Evolutionary conservation across 768 basidiomycete species (phyloP).

Genomic region (Boletus coccyginus): DNA sequence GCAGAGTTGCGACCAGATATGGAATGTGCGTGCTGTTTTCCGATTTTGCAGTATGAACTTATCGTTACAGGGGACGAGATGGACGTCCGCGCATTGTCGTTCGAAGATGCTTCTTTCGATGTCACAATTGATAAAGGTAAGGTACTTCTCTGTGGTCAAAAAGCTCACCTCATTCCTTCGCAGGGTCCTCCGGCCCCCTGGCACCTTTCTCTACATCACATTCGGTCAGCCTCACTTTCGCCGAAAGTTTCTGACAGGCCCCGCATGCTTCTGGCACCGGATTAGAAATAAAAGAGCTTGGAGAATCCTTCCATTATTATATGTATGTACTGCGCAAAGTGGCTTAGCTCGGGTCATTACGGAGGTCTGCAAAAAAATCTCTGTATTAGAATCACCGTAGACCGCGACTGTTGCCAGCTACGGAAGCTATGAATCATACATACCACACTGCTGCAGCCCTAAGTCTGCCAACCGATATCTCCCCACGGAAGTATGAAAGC

Average conservation of each 20-base stretch:
- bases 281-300: slow-evolving; percentile 67
- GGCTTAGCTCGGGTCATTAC: slow-evolving; percentile 1
- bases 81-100: slow-evolving; percentile 71
- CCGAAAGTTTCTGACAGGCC: slow-evolving; percentile 53
- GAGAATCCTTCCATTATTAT: slow-evolving; percentile 83
- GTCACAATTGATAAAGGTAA: slow-evolving; percentile 81
- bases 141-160: background rate
- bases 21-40: slow-evolving; percentile 50
- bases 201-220: slow-evolving; percentile 75
- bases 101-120: slow-evolving; percentile 61
- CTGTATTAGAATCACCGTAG: background rate
- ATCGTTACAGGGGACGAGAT: slow-evolving; percentile 67
- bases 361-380: background rate
- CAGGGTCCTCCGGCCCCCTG: slow-evolving; percentile 61
- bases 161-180: background rate
- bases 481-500: slow-evolving; percentile 14
- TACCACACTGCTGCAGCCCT: background rate
- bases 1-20: slow-evolving; percentile 53
- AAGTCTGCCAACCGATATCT: slow-evolving; percentile 17
- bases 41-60: too few species aligned
- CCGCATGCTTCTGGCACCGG: slow-evolving; percentile 46
- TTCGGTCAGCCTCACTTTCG: slow-evolving; percentile 92
- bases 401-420: background rate
- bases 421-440: background rate
- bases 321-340: slow-evolving; percentile 59